Evolutionary conservation across 805 yeast species (phyloP).

Genomic region (Wickerhamiella galacta): DNA sequence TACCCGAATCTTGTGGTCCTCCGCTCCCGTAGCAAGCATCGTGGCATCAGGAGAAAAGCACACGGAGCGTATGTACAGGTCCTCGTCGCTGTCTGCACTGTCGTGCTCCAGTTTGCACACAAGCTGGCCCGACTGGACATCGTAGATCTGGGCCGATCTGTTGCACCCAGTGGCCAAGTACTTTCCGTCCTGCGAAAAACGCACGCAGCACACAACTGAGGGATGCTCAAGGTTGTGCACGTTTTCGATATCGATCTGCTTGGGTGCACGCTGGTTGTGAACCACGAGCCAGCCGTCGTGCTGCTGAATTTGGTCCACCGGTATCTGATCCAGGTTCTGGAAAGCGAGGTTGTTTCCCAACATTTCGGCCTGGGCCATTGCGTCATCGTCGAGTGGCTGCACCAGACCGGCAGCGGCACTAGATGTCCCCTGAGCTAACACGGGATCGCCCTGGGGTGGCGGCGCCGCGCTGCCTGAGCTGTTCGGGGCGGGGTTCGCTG

Average conservation of each 20-base stretch:
- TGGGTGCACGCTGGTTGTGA: slow-evolving; percentile 75
- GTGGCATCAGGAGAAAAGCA: slow-evolving; percentile 94
- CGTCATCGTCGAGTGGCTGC: not conserved
- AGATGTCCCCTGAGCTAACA: no score
- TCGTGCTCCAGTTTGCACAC: slow-evolving; percentile 81
- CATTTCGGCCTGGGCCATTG: slow-evolving; percentile 8
- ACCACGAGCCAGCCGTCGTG: slow-evolving; percentile 73
- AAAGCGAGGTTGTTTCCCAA: slow-evolving; percentile 30
- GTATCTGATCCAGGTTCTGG: slow-evolving; percentile 61
- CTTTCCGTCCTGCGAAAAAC: slow-evolving; percentile 82
- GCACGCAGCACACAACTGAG: slow-evolving; percentile 91
- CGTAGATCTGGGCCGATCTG: slow-evolving; percentile 85
- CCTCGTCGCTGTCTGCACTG: slow-evolving; percentile 51
- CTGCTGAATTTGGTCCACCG: slow-evolving; percentile 64
- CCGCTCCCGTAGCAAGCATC: slow-evolving; percentile 83
- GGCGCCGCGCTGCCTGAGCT: slow-evolving; percentile 2
- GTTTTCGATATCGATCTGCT: slow-evolving; percentile 64
- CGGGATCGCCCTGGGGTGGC: no score
- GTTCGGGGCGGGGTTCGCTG: slow-evolving; percentile 9
- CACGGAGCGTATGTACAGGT: slow-evolving; percentile 84
- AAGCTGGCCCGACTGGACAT: slow-evolving; percentile 79
- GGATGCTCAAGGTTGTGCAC: slow-evolving; percentile 84
- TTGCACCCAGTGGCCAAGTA: slow-evolving; percentile 94
- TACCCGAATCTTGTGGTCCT: slow-evolving; percentile 62
- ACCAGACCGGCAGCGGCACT: no score